Percentiles rank a stretch among this genome's conserved stretches.
phyloP scores from a whole-genome alignment of 805 yeast genomes.

The Wickerhamiella azyma region DNA sequence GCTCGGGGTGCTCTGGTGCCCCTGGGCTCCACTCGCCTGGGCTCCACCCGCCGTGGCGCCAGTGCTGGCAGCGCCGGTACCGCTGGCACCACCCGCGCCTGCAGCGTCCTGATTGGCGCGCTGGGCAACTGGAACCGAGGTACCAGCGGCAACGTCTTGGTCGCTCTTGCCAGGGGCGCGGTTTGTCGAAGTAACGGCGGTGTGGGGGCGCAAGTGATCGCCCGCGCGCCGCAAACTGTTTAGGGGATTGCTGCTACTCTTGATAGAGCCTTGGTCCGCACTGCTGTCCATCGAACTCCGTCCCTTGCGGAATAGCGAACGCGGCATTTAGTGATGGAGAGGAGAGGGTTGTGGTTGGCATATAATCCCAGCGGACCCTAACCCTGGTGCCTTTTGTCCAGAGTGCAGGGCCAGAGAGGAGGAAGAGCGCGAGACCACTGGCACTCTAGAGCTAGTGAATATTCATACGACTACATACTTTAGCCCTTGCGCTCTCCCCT shows the following conservation, averaged over 20 bases:
- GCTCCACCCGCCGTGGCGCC: not conserved
- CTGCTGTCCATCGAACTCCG: slow-evolving; percentile 3
- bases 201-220: slow-evolving; percentile 19
- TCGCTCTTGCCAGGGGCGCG: slow-evolving; percentile 19
- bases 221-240: slow-evolving; percentile 14
- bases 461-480: too few species aligned
- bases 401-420: too few species aligned
- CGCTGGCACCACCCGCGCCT: slow-evolving; percentile 16
- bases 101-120: slow-evolving; percentile 18
- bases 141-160: slow-evolving; percentile 20
- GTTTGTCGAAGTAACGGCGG: slow-evolving; percentile 21
- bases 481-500: too few species aligned
- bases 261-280: not conserved
- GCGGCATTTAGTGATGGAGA: slow-evolving; percentile 1
- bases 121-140: slow-evolving; percentile 22
- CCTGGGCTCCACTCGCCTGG: too few species aligned
- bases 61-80: not conserved
- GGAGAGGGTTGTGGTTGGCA: not conserved
- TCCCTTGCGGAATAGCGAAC: slow-evolving; percentile 3
- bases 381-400: not conserved
- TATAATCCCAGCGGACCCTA: not conserved
- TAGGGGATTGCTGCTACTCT: slow-evolving; percentile 11
- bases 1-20: too few species aligned
- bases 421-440: too few species aligned
- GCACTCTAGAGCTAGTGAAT: too few species aligned